Evolutionary conservation across 2,329 filamentous ascomycete species (phyloP).

Genomic region (Venturia carpophila): DNA sequence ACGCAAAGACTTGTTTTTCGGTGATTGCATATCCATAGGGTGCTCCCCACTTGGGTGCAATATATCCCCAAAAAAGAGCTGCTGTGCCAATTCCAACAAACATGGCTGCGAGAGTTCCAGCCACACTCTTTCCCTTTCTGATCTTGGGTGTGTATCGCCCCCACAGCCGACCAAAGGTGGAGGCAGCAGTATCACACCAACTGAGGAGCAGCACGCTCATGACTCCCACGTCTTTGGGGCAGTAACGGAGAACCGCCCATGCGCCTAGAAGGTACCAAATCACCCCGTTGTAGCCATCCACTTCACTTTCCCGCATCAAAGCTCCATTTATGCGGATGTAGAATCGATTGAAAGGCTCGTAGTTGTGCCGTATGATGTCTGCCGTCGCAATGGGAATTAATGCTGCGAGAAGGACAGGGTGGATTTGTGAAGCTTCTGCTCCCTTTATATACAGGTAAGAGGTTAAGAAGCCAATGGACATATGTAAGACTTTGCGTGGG

Average conservation of each 20-base stretch:
- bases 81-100: conserved; percentile 75
- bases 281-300: conserved; percentile 88
- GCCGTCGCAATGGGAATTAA: conserved; percentile 76
- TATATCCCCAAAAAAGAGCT: conserved; percentile 77
- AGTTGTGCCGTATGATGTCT: conserved; percentile 78
- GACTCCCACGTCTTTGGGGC: conserved; percentile 88
- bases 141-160: conserved; percentile 83
- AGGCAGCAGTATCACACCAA: conserved; percentile 97
- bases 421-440: conserved; percentile 66
- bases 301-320: conserved; percentile 95
- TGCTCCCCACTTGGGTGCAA: conserved; percentile 51
- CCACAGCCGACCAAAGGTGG: conserved; percentile 84
- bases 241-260: conserved; percentile 76
- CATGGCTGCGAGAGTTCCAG: conserved; percentile 79
- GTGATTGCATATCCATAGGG: conserved; percentile 28
- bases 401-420: conserved; percentile 72
- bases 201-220: conserved; percentile 84
- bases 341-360: conserved; percentile 70
- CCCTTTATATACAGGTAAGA: conserved; percentile 77
- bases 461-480: conserved; percentile 93
- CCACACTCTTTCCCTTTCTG: conserved; percentile 81
- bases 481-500: conserved; percentile 83
- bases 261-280: conserved; percentile 93
- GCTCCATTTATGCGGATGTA: conserved; percentile 82
- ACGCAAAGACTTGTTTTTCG: conserved; percentile 63